Conservation (phyloP, 768 basidiomycete genomes). For the Piloderma croceum region DNA sequence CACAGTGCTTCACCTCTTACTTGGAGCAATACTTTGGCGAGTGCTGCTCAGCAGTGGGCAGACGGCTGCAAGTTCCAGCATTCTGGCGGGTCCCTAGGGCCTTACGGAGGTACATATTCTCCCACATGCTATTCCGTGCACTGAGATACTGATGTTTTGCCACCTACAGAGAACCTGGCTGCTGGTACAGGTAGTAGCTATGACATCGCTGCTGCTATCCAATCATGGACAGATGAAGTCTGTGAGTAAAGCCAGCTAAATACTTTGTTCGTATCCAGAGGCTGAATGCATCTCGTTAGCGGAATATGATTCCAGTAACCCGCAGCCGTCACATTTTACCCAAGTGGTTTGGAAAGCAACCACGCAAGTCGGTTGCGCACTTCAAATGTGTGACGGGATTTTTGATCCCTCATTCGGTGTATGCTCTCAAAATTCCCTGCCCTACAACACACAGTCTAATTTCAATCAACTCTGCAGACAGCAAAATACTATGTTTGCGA, state of each 20-base stretch:
- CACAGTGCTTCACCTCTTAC: constrained; percentile 61
- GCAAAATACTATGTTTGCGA: constrained; percentile 66
- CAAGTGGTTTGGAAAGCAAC: constrained; percentile 73
- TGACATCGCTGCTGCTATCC: constrained; percentile 44
- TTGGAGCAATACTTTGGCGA: constrained; percentile 57
- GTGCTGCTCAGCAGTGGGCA: constrained; percentile 67
- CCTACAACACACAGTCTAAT: constrained; percentile 3
- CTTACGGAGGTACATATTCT: constrained; percentile 49
- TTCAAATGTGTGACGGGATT: constrained; percentile 50
- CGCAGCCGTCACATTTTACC: constrained; percentile 62
- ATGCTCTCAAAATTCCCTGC: constrained; percentile 1
- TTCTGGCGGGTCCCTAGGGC: constrained; percentile 59
- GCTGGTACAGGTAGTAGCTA: constrained; percentile 59
- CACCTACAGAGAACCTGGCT: constrained; percentile 60
- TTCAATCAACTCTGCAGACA: constrained; percentile 27
- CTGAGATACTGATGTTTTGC: neutral
- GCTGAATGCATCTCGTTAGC: constrained; percentile 28
- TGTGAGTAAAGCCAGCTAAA: constrained; percentile 35
- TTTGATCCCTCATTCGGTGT: constrained; percentile 53
- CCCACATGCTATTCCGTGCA: neutral
- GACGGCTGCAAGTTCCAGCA: constrained; percentile 64
- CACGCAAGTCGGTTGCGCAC: constrained; percentile 59
- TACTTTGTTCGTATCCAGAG: neutral
- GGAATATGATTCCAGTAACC: constrained; percentile 52
- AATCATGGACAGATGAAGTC: constrained; percentile 64